Evolutionary conservation across 257 asterid genomes (phyloP), one percentile per base, ranked within the genome.

Genomic region (Catharanthus roseus): DNA sequence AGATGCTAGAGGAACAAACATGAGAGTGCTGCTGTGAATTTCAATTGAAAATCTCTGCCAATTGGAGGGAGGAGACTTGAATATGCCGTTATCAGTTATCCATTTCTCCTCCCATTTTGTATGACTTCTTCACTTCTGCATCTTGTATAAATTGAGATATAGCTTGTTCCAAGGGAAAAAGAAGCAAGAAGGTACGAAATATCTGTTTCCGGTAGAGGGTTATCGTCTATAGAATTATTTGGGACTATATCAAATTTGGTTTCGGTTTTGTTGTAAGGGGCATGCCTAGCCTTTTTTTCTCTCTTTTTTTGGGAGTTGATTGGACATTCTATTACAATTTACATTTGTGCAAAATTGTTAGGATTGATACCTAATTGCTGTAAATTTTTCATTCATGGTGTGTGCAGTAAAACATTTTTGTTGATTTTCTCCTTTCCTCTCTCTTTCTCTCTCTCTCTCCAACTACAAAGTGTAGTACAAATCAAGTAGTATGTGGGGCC

Each of bases 1-100:
- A 86, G 99, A 82, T 91, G 99, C 82, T 91, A 84, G 83, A 80
- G n/a, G n/a, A n/a, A n/a, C n/a, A 71, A 63, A 11, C 39, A 42
- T 9, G 19, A 12, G 77, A 63, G 69, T 44, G 68, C 68, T 76
- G 67, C 62, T 63, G 47, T 69, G 71, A 7, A 61, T 38, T 67
- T 56, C 24, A 19, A 53, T 31, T 8, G 23, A 28, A 12, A 15
- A 11, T 13, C 34, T 13, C 12, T 66, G 72, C 28, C n/a, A 0
- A 21, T 3, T 12, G 39, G 57, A 41, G 72, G 47, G 55, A 58
- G 58, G 44, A 39, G 45, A 68, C 3, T 53, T 68, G 64, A 49
- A 34, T 38, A 24, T 15, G 39, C 31, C 47, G 31, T 8, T 19
- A 12, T 18, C 9, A 0, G 5, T 50, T 38, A 50, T 68, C 45